phyloP scores from a whole-genome alignment of 2,329 filamentous ascomycete genomes.

The Hymenoscyphus repandus region DNA sequence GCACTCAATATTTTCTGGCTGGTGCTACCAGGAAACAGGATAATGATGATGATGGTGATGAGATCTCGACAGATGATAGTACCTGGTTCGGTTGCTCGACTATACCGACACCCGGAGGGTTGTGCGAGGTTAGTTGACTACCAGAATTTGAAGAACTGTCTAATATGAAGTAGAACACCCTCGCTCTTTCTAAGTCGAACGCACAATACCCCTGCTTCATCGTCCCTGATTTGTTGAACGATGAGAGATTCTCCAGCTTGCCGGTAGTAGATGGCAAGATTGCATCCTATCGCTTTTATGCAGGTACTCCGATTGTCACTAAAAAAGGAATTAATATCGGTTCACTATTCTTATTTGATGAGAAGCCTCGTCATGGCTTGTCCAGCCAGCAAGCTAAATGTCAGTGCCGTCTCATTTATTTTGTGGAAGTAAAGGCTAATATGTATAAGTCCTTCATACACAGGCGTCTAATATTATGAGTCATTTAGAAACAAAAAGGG shows the following conservation, averaged over 20 bases:
- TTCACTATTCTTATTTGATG: conserved; percentile 53
- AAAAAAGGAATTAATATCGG: conserved; percentile 43
- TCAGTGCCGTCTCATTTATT: not conserved
- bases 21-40: conserved; percentile 17
- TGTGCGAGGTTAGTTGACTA: conserved; percentile 25
- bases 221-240: conserved; percentile 20
- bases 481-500: conserved; percentile 52
- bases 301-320: conserved; percentile 23
- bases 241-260: conserved; percentile 14
- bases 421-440: not conserved
- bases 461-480: conserved; percentile 48
- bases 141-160: not conserved
- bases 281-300: conserved; percentile 25
- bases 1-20: conserved; percentile 22
- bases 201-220: conserved; percentile 8
- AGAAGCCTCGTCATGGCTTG: conserved; percentile 47
- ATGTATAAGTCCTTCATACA: conserved; percentile 46
- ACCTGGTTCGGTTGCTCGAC: conserved; percentile 26
- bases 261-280: conserved; percentile 16
- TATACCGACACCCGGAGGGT: conserved; percentile 23
- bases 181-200: conserved; percentile 7
- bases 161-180: conserved; percentile 10
- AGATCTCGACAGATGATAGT: conserved; percentile 14
- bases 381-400: conserved; percentile 9
- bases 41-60: conserved; percentile 13